Evolutionary conservation across 768 basidiomycete genomes (phyloP), one percentile per base, ranked within the genome.

Genomic region (Neoboletus magnificus): DNA sequence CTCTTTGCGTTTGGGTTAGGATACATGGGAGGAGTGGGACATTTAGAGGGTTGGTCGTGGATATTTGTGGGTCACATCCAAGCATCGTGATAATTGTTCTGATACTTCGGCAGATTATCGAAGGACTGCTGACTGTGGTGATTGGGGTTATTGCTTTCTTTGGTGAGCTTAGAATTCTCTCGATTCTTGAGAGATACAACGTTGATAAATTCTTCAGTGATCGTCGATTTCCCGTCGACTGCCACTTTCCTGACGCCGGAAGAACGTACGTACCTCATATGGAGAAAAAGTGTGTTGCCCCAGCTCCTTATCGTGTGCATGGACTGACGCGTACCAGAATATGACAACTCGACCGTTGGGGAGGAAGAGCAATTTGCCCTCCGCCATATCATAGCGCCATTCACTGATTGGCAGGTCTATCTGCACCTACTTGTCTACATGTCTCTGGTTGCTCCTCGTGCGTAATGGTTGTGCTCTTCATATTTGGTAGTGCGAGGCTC

Each of bases 41-140:
- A 80, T 2, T 63, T 81, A n/a, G 62, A 76, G n/a, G 84, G 82
- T 15, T 87, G 85, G 85, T 86, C n/a, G n/a, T n/a, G 85, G 85
- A 85, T 86, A 46, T 87, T 86, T 54, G 82, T 84, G 58, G 40
- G 79, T 67, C 8, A 4, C 2, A 32, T 15, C 10, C 22, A 3
- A 30, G 5, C 6, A 1, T 35, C 16, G 16, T 30, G 20, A 25
- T 30, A 2, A 12, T 50, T 8, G 22, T 30, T 22, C 37, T 47
- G 22, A 46, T 18, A 16, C 16, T 18, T 10, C 4, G 12, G 40
- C 30, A 65, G 64, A 60, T 65, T 18, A 36, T 65, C 1, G 64
- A 66, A 41, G 88, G 88, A 8, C 71, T 83, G 23, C 70, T 76
- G 9, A 89, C 88, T 1, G 77, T 87, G 4, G 60, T 76, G 0